Base-by-base conservation (phyloP, 257 asterid species). In the Solanum bukasovii region DNA sequence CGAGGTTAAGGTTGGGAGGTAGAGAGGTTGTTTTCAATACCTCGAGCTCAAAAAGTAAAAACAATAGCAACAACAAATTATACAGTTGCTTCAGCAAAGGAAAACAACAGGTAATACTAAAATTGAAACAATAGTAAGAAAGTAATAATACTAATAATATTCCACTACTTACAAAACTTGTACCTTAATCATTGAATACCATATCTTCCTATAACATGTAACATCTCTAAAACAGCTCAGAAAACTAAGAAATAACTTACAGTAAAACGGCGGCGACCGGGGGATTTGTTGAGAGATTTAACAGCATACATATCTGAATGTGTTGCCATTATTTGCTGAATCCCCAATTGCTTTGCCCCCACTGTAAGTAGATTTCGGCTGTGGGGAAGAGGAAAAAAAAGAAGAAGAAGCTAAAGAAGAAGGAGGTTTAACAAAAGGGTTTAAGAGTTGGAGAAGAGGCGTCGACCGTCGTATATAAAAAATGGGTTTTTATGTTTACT, bases 221-320 rank as follows among this genome's bases (percentile, higher is more conserved):
- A 63, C 71, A 63, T 5, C 75, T 68, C 42, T 31, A 0, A 18
- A 71, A 33, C 25, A 18, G 42, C 78, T 18, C 25, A 71, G 42
- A 71, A 1, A 71, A 56, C 1, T 33, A 71, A 7, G 13, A 71
- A 33, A 71, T 0, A 72, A 72, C 97, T 92, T 94, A 96, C 99
- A 23, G 90, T 93, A 89, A 96, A 96, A 40, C 97, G 98, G 86
- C 93, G 94, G 87, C 95, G 91, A 40, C 98, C 96, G 9, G 92
- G 16, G 49, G 92, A 90, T 61, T 87, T 92, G 86, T 96, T 96
- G 87, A 95, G 97, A 40, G 98, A 94, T 92, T 97, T 96, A 18
- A 96, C 98, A 4, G 94, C 96, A 70, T 88, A 90, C 79, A 96
- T 95, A 2, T 93, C 94, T 16, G 95, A 92, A 37, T 86, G 84